These are phyloP conservation scores for Ascochyta fabae DNA, from an alignment of 2,329 filamentous ascomycete species.

Conservation along the genomic window DNA sequence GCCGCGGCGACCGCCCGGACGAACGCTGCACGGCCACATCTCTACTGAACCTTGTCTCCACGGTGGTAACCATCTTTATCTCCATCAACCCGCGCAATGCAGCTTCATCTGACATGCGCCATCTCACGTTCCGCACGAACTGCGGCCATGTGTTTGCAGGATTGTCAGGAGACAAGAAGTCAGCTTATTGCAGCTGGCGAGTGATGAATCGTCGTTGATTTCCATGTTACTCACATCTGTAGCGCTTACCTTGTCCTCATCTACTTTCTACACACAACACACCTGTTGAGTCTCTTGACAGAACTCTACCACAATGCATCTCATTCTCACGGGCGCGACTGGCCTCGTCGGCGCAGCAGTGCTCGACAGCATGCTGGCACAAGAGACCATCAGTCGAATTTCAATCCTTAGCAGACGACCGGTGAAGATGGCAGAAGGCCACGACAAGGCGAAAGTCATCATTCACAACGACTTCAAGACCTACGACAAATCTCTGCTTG, in stretches of 20 bases:
- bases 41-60: constrained; percentile 7
- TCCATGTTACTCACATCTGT: not conserved
- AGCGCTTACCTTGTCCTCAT: constrained; percentile 7
- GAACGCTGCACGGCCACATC: constrained; percentile 12
- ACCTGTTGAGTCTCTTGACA: too few species aligned
- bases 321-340: constrained; percentile 55
- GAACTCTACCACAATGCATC: constrained; percentile 42
- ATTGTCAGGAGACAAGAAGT: not conserved
- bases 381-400: constrained; percentile 64
- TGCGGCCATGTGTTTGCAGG: not conserved
- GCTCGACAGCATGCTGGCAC: constrained; percentile 47
- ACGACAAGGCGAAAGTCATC: constrained; percentile 69
- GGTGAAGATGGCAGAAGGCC: constrained; percentile 66
- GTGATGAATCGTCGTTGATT: not conserved
- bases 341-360: constrained; percentile 51
- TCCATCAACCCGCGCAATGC: not conserved
- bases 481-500: constrained; percentile 65
- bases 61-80: constrained; percentile 1
- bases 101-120: not conserved
- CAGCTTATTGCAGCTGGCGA: not conserved
- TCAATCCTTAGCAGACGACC: constrained; percentile 71
- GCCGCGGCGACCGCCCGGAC: not conserved
- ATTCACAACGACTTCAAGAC: constrained; percentile 70
- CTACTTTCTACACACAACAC: not conserved
- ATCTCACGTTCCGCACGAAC: not conserved